Conservation (phyloP, 2,329 filamentous ascomycete species). For the Xylariaceae sp. region DNA sequence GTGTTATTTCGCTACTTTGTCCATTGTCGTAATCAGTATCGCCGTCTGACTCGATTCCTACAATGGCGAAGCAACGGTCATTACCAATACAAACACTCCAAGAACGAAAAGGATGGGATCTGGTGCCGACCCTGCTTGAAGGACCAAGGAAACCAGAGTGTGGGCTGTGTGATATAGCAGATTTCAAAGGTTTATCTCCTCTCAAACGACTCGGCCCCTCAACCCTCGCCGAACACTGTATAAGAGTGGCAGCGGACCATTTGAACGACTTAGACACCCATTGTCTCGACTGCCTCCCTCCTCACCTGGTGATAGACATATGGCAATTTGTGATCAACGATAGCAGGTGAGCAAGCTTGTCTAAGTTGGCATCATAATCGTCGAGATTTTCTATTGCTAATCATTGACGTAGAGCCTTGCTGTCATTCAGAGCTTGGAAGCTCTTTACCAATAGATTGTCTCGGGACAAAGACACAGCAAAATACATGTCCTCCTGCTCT, state of each 20-base stretch:
- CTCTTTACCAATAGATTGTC: slow-evolving; percentile 1
- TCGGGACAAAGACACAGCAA: neutral
- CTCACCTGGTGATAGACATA: slow-evolving; percentile 1
- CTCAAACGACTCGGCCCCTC: neutral
- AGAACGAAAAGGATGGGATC: no score
- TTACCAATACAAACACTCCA: no score
- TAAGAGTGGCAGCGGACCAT: neutral
- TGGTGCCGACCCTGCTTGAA: no score
- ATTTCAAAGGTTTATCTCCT: no score
- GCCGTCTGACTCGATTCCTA: no score
- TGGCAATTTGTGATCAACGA: neutral
- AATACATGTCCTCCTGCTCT: neutral
- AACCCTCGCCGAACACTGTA: slow-evolving; percentile 7
- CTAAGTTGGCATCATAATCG: neutral
- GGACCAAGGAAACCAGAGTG: no score
- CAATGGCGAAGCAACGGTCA: no score
- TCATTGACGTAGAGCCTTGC: neutral
- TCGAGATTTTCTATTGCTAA: neutral
- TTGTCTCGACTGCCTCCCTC: slow-evolving; percentile 8
- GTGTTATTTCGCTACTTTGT: no score
- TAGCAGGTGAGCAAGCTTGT: neutral
- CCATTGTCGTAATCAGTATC: no score
- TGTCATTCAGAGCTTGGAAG: slow-evolving; percentile 11
- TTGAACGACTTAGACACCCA: neutral
- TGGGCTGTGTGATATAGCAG: no score